Percentiles rank a stretch among this genome's conserved stretches.
These are phyloP conservation scores for Neurospora tetraspora DNA, from an alignment of 495 filamentous ascomycete species.

Conservation along the genomic window DNA sequence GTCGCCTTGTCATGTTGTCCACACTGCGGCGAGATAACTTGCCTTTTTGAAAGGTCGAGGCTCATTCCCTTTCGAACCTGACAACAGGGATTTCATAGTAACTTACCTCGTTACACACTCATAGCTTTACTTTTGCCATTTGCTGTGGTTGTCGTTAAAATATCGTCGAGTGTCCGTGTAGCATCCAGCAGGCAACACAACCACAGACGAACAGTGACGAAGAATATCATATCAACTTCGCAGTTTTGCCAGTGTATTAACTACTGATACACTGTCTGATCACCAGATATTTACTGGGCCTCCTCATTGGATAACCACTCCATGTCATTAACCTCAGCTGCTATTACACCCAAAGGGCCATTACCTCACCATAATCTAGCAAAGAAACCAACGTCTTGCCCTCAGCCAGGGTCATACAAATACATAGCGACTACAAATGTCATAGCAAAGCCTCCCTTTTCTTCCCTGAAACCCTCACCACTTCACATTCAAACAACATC, in stretches of 20 bases:
- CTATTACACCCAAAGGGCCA: background rate
- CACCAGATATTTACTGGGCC: background rate
- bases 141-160: background rate
- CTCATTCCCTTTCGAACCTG: too few species aligned
- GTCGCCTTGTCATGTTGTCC: too few species aligned
- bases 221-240: background rate
- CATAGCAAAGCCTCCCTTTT: too few species aligned
- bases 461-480: background rate
- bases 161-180: background rate
- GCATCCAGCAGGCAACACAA: background rate
- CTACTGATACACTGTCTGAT: background rate
- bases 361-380: background rate
- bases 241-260: background rate
- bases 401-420: background rate
- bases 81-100: too few species aligned
- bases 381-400: background rate
- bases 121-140: background rate
- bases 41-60: too few species aligned
- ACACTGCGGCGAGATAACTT: too few species aligned
- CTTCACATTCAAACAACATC: conserved; percentile 6
- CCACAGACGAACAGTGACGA: background rate
- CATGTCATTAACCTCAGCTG: background rate
- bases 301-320: background rate
- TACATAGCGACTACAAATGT: background rate
- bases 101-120: too few species aligned